phyloP scores from a whole-genome alignment of 176 grass and related monocot species.

The Alloteropsis semialata region DNA sequence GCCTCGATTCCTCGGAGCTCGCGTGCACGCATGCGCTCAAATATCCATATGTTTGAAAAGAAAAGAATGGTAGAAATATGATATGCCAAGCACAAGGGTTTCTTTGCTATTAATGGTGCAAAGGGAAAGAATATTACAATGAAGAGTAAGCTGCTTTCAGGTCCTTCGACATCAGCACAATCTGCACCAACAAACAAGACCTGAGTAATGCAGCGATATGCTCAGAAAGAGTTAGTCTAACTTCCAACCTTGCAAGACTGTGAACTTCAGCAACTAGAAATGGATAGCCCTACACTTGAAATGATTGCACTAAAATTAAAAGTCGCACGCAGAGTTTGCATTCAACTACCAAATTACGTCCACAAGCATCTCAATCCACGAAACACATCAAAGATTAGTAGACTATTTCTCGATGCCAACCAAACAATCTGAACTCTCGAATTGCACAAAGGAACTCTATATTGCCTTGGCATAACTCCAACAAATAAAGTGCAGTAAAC shows the following conservation, averaged over 20 bases:
- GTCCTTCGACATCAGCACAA: too few relatives aligned
- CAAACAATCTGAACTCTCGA: neutral
- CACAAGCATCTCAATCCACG: neutral
- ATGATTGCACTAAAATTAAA: neutral
- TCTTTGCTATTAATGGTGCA: too few relatives aligned
- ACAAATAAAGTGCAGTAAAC: neutral
- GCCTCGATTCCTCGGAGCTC: too few relatives aligned
- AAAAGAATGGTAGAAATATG: too few relatives aligned
- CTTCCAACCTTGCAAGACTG: neutral
- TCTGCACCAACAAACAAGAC: constrained; percentile 46
- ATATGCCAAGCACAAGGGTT: too few relatives aligned
- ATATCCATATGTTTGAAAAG: too few relatives aligned
- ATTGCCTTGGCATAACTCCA: neutral
- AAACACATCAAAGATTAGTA: neutral
- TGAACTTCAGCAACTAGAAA: neutral
- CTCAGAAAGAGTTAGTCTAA: neutral
- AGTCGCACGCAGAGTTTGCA: too few relatives aligned
- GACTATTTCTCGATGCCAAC: neutral
- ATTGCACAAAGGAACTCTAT: neutral
- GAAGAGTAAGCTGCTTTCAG: too few relatives aligned
- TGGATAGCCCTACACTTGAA: neutral
- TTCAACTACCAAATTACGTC: neutral
- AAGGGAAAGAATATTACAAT: too few relatives aligned
- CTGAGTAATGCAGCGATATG: constrained; percentile 15
- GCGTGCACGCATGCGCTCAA: too few relatives aligned